phyloP scores from a whole-genome alignment of 768 basidiomycete species.

The Suillus clintonianus region DNA sequence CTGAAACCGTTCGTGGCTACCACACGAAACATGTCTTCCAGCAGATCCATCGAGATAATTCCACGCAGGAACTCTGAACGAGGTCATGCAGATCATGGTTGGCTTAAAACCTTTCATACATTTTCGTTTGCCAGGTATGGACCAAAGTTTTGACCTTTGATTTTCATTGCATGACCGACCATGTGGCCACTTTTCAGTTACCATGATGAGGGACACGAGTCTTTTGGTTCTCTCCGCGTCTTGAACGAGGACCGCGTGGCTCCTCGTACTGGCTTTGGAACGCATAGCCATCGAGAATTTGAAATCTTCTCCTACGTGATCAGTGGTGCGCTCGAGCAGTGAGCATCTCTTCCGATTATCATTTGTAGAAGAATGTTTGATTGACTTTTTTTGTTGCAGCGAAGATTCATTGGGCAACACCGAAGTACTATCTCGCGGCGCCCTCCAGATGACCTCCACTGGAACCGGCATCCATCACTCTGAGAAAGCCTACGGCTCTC shows the following conservation, averaged over 20 bases:
- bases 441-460: slow-evolving; percentile 88
- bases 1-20: not conserved
- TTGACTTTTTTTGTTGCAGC: slow-evolving; percentile 38
- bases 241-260: slow-evolving; percentile 93
- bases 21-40: slow-evolving; percentile 15
- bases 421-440: slow-evolving; percentile 87
- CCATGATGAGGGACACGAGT: slow-evolving; percentile 53
- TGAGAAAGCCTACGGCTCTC: slow-evolving; percentile 55
- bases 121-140: slow-evolving; percentile 74
- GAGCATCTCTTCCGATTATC: slow-evolving; percentile 24
- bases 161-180: slow-evolving; percentile 16
- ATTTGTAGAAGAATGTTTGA: not conserved
- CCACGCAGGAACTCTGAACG: slow-evolving; percentile 63
- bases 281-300: slow-evolving; percentile 80
- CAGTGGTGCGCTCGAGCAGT: slow-evolving; percentile 81
- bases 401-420: slow-evolving; percentile 91
- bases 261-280: slow-evolving; percentile 78
- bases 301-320: slow-evolving; percentile 94
- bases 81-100: slow-evolving; percentile 77
- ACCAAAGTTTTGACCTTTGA: slow-evolving; percentile 9
- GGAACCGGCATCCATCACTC: slow-evolving; percentile 92
- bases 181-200: slow-evolving; percentile 44
- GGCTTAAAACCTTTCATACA: slow-evolving; percentile 87
- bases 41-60: slow-evolving; percentile 36
- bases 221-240: slow-evolving; percentile 78